A percentile compares a stretch with the other conserved stretches of the same genome.
Conservation (phyloP, 2,329 filamentous ascomycete species). For the Aspergillus luchuensis region DNA sequence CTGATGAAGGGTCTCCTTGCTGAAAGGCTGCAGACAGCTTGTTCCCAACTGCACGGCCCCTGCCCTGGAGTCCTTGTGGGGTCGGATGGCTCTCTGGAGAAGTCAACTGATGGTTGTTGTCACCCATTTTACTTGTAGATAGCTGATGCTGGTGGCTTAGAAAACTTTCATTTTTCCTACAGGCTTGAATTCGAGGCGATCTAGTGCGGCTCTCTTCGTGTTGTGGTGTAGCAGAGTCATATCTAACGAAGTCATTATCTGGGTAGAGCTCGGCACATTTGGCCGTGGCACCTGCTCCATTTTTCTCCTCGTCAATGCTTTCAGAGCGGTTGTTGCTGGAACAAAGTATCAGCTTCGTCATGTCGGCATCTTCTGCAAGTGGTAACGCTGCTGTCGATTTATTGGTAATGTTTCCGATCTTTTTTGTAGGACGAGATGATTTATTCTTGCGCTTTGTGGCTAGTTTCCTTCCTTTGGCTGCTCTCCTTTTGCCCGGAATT, state of each 20-base stretch:
- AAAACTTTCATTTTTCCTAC: background rate
- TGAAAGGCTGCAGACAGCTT: conserved; percentile 28
- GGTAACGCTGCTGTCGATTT: background rate
- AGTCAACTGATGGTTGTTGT: background rate
- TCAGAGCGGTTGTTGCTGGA: background rate
- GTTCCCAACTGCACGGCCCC: conserved; percentile 26
- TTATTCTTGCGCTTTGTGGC: background rate
- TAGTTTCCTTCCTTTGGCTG: background rate
- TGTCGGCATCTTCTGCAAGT: background rate
- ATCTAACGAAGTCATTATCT: background rate
- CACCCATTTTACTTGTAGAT: background rate
- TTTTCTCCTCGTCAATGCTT: background rate
- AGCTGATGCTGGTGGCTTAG: background rate
- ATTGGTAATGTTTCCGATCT: background rate
- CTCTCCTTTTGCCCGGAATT: background rate
- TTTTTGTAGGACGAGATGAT: background rate
- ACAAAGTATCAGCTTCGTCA: background rate
- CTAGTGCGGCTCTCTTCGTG: background rate
- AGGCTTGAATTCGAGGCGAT: background rate
- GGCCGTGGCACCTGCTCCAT: background rate
- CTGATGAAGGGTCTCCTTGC: background rate
- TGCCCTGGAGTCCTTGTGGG: conserved; percentile 15
- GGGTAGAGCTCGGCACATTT: background rate
- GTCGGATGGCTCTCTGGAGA: background rate
- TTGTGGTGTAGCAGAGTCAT: background rate